Percentiles rank a stretch among this genome's conserved stretches.
These are phyloP conservation scores for Trichoderma brevicompactum DNA, from an alignment of 2,329 filamentous ascomycete species.

Conservation along the genomic window DNA sequence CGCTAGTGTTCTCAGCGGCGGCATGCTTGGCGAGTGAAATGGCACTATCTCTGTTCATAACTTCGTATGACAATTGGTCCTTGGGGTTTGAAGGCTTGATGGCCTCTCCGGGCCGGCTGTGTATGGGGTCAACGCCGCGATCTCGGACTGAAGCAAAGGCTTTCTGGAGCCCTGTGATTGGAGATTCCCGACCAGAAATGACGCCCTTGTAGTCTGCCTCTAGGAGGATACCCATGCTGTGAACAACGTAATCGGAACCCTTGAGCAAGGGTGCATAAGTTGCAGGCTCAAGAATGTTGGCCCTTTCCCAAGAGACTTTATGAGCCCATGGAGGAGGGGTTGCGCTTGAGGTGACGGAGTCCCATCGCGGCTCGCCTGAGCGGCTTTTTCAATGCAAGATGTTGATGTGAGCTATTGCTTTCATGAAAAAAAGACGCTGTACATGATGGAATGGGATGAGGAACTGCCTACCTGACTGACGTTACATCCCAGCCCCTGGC, in stretches of 20 bases:
- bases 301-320: constrained; percentile 83
- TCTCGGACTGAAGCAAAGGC: constrained; percentile 73
- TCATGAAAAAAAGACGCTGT: not conserved
- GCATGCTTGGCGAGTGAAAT: constrained; percentile 82
- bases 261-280: constrained; percentile 79
- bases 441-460: not conserved
- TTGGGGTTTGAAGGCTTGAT: constrained; percentile 69
- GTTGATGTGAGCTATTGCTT: not conserved
- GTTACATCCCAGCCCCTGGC: constrained; percentile 88
- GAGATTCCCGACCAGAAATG: constrained; percentile 79
- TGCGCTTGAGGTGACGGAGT: constrained; percentile 71
- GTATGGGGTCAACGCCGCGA: constrained; percentile 71
- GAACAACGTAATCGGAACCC: constrained; percentile 82
- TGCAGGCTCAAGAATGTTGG: constrained; percentile 81
- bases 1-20: constrained; percentile 62
- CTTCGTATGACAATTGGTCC: constrained; percentile 88
- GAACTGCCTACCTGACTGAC: constrained; percentile 73
- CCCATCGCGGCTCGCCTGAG: constrained; percentile 88
- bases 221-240: constrained; percentile 93
- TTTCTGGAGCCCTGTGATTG: constrained; percentile 75
- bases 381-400: constrained; percentile 60
- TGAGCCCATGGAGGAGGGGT: constrained; percentile 79
- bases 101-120: constrained; percentile 60
- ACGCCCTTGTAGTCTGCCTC: constrained; percentile 98
- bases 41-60: constrained; percentile 93